Percentiles rank a stretch among this genome's conserved stretches.
These are phyloP conservation scores for Globisporangium paroecandrum DNA, from an alignment of 352 stramenopile genomes.

Conservation along the genomic window DNA sequence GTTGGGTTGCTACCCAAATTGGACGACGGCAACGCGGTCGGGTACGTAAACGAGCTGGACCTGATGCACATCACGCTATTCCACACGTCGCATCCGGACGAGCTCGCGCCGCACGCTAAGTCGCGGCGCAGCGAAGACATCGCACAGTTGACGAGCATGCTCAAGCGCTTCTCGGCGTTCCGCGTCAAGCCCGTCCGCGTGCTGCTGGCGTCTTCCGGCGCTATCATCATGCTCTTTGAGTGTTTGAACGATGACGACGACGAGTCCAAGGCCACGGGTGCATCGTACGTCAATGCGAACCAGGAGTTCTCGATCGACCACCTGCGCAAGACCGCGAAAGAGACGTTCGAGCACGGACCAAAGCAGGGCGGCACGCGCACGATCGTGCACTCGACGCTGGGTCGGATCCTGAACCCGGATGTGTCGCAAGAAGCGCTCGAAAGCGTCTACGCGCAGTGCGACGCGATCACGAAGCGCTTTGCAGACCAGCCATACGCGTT, in stretches of 20 bases:
- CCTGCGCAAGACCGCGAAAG: conserved; percentile 39
- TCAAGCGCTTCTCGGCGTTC: conserved; percentile 37
- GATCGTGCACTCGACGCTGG: conserved; percentile 74
- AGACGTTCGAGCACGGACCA: conserved; percentile 46
- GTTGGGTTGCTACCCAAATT: conserved; percentile 39
- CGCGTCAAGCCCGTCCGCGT: conserved; percentile 44
- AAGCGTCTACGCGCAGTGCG: conserved; percentile 40
- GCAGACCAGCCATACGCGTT: conserved; percentile 22
- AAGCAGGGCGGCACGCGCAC: conserved; percentile 36
- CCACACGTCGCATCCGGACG: conserved; percentile 70
- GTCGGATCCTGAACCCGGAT: conserved; percentile 46
- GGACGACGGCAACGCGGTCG: conserved; percentile 25
- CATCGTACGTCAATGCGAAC: conserved; percentile 25
- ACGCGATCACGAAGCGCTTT: conserved; percentile 46
- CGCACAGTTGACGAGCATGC: conserved; percentile 36
- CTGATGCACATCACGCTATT: conserved; percentile 82
- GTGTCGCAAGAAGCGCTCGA: conserved; percentile 32
- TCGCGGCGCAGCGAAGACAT: conserved; percentile 39
- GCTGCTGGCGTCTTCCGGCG: conserved; percentile 54
- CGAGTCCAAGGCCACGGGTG: neutral
- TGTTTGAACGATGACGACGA: conserved; percentile 22
- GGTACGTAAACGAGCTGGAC: conserved; percentile 59
- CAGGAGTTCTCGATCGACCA: conserved; percentile 57
- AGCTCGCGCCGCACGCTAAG: conserved; percentile 41
- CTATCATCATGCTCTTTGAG: conserved; percentile 68